These are phyloP conservation scores for Arabidopsis arenosa DNA, from an alignment of 345 rosid genomes.

Conservation along the genomic window DNA sequence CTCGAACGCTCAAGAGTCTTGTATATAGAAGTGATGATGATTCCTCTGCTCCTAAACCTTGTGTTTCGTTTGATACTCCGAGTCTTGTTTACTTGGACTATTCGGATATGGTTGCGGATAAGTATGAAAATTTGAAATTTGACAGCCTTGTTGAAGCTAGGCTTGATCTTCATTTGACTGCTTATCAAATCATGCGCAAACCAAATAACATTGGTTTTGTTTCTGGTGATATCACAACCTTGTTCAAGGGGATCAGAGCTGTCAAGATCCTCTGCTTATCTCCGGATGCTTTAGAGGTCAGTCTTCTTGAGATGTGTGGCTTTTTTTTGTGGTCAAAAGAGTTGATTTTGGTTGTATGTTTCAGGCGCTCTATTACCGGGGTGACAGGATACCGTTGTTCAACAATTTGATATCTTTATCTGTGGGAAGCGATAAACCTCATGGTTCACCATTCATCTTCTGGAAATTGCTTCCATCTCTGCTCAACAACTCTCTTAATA, in stretches of 20 bases:
- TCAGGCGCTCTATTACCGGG: constrained; percentile 44
- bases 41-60: constrained; percentile 18
- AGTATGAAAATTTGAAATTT: constrained; percentile 10
- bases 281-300: constrained; percentile 42
- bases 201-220: not conserved
- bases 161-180: constrained; percentile 29
- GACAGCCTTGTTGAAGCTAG: constrained; percentile 40
- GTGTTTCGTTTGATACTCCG: constrained; percentile 38
- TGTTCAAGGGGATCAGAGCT: constrained; percentile 26
- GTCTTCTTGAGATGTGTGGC: constrained; percentile 6
- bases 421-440: constrained; percentile 39
- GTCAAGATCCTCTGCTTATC: constrained; percentile 42
- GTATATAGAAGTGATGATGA: constrained; percentile 5
- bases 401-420: constrained; percentile 36
- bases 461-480: constrained; percentile 33
- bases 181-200: constrained; percentile 35
- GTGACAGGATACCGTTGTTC: constrained; percentile 21
- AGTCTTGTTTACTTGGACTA: constrained; percentile 39
- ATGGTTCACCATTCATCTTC: constrained; percentile 34
- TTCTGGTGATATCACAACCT: constrained; percentile 33
- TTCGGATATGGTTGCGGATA: constrained; percentile 33
- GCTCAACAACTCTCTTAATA: constrained; percentile 29
- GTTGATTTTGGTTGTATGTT: constrained; percentile 21
- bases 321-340: not conserved
- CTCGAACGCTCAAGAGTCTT: constrained; percentile 1